phyloP scores from a whole-genome alignment of 129 eudicot genomes.

The Ambrosia trifida region DNA sequence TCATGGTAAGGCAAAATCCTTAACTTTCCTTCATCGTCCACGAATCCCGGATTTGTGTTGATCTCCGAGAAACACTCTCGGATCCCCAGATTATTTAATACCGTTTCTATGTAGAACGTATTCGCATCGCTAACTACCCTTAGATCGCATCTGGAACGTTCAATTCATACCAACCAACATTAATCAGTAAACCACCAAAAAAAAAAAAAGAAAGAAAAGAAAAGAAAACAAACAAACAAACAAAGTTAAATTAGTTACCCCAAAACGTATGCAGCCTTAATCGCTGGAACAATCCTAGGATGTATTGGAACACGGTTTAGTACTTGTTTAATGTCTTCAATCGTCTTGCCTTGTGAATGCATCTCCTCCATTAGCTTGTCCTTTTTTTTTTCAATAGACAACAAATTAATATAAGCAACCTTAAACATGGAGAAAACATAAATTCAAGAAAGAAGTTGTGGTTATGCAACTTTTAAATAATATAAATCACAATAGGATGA shows the following conservation, averaged over 20 bases:
- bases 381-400: neutral
- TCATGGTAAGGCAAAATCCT: slow-evolving; percentile 70
- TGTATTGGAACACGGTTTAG: slow-evolving; percentile 71
- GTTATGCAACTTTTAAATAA: too few relatives aligned
- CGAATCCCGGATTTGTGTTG: slow-evolving; percentile 67
- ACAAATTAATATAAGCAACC: neutral
- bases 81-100: slow-evolving; percentile 62
- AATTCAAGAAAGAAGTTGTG: too few relatives aligned
- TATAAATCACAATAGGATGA: too few relatives aligned
- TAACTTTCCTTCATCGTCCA: slow-evolving; percentile 60
- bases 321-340: slow-evolving; percentile 56
- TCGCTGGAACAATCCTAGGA: slow-evolving; percentile 69
- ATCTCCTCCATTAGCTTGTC: slow-evolving; percentile 71
- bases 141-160: slow-evolving; percentile 77
- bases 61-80: slow-evolving; percentile 70
- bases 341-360: slow-evolving; percentile 57
- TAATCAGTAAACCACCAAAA: slow-evolving; percentile 3
- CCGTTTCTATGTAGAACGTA: slow-evolving; percentile 65
- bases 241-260: slow-evolving; percentile 45
- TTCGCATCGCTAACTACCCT: slow-evolving; percentile 90
- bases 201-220: neutral
- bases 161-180: neutral
- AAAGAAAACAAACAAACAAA: too few relatives aligned
- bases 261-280: slow-evolving; percentile 59
- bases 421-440: neutral